These are phyloP conservation scores for Usnea hakonensis DNA, from an alignment of 495 filamentous ascomycete genomes.

Conservation along the genomic window DNA sequence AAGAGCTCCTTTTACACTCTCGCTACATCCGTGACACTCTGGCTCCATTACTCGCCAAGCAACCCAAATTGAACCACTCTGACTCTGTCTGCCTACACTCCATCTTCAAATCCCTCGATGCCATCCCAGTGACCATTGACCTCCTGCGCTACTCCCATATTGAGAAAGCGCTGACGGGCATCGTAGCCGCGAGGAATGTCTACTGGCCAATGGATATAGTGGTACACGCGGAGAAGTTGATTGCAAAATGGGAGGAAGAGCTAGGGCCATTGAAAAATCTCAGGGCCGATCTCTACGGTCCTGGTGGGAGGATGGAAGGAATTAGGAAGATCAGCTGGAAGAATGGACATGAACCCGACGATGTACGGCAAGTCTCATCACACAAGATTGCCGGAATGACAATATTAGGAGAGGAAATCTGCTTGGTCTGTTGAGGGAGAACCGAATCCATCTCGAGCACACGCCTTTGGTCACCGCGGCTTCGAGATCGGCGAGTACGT, in stretches of 20 bases:
- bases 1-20: constrained; percentile 14
- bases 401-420: constrained; percentile 1
- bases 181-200: constrained; percentile 1
- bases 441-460: background rate
- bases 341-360: constrained; percentile 1
- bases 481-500: constrained; percentile 18
- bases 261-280: constrained; percentile 18
- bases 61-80: background rate
- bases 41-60: constrained; percentile 9
- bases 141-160: constrained; percentile 20
- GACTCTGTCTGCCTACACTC: constrained; percentile 7
- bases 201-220: constrained; percentile 20
- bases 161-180: constrained; percentile 19
- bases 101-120: constrained; percentile 12
- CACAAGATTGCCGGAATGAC: background rate
- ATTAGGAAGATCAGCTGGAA: constrained; percentile 6
- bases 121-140: constrained; percentile 15
- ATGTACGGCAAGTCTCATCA: background rate
- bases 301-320: constrained; percentile 20
- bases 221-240: constrained; percentile 11
- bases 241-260: constrained; percentile 20
- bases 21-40: constrained; percentile 22
- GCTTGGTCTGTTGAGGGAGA: constrained; percentile 15
- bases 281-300: constrained; percentile 20
- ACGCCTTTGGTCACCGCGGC: constrained; percentile 14